A percentile compares a stretch with the other conserved stretches of the same genome.
Conservation (phyloP, 495 filamentous ascomycete genomes). For the Penicillium lividum region DNA sequence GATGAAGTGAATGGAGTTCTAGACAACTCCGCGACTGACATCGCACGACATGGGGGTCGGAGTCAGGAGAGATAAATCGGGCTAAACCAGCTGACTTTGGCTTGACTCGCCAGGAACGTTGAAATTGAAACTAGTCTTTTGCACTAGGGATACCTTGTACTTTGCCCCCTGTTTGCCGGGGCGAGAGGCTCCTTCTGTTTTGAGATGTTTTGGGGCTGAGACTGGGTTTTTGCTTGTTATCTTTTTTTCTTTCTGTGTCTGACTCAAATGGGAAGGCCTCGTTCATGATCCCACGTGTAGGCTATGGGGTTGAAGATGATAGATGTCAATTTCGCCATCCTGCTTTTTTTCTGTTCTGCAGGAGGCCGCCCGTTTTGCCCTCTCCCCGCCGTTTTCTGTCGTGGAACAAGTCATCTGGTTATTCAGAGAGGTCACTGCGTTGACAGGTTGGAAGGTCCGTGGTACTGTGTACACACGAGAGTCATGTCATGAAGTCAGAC, state of each 20-base stretch:
- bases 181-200: background rate
- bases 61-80: constrained; percentile 12
- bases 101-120: constrained; percentile 26
- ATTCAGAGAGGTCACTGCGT: constrained; percentile 12
- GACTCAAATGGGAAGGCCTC: background rate
- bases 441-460: background rate
- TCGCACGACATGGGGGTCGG: constrained; percentile 26
- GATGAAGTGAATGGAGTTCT: constrained; percentile 14
- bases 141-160: constrained; percentile 7
- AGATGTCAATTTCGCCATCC: constrained; percentile 11
- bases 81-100: constrained; percentile 22
- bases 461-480: constrained; percentile 12
- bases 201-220: background rate
- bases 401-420: constrained; percentile 35
- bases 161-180: background rate
- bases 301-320: constrained; percentile 1
- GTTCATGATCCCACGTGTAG: constrained; percentile 18
- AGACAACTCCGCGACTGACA: constrained; percentile 24
- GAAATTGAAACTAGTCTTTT: constrained; percentile 26
- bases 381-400: constrained; percentile 36
- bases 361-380: constrained; percentile 38
- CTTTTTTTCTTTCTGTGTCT: background rate
- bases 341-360: constrained; percentile 32
- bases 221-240: background rate
- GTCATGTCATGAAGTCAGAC: constrained; percentile 14